Evolutionary conservation across 768 basidiomycete species (phyloP), one percentile per base, ranked within the genome.

Genomic region (Hortiboletus flavorubellus): DNA sequence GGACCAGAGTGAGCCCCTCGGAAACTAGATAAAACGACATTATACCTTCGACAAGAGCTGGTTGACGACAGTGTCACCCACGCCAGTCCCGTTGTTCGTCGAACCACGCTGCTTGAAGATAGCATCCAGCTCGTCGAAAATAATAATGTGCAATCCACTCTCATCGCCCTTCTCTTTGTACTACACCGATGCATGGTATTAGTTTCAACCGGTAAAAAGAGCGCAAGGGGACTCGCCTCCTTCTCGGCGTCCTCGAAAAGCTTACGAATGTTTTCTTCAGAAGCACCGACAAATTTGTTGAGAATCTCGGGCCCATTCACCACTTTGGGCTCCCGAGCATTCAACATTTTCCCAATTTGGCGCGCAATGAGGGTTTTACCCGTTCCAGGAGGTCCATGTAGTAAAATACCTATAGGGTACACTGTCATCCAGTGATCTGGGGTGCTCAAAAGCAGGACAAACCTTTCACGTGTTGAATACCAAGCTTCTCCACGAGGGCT

Each of bases 341-440:
- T 99, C 54, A 98, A 78, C 93, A 99, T 98, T 73, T 97, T 98
- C 12, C 97, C 97, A 58, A 99, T 99, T 78, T 98, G 97, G 37
- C 97, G 80, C 3, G 97, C 97, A 76, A 99, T 92, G 15, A 99
- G 80, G 1, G 97, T 99, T 76, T 99, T 99, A 55, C 97, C 97
- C 9, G 97, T 98, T 66, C 97, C 97, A 1, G 97, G 97, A 51
- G 97, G 97, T 12, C 97, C 97, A 62, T 89, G 91, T 3, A 99
- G 81, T 46, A 99, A 80, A 50, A 99, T 93, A 78, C 92, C 92
- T 93, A 59, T 14, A 12, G 31, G 39, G 10, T 5, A 50, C 15
- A 41, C 11, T 11, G 9, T 55, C n/a, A 18, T 42, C 15, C 8
- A 29, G 12, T 3, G 37, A 18, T 33, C 18, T 18, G 2, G 34